Base-by-base conservation (phyloP, 805 yeast species). In the Saturnispora quitensis region DNA sequence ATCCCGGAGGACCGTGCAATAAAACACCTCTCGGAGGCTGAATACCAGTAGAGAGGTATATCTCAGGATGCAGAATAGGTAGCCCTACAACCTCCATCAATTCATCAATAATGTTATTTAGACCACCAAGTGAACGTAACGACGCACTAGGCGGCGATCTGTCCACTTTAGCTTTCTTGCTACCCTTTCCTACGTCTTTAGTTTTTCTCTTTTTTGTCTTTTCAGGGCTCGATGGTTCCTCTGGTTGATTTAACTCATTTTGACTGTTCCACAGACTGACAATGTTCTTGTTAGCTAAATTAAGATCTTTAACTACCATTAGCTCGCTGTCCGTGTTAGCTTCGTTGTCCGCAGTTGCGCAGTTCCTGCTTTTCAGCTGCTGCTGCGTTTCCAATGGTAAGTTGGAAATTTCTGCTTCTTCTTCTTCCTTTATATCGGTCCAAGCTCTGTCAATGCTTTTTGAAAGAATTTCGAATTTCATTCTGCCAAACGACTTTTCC, bases 1-100 rank as follows among this genome's bases (percentile, higher is more conserved):
- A 93, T 15, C 99, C 99, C 2, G 98, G 99, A 0, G 99, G 99
- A 0, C 99, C 99, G 66, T 91, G 96, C 12, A 91, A 68, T 15
- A 91, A 69, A n/a, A 91, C 81, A 35, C 99, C 99, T 52, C 97
- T 75, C 18, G 98, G 96, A 17, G 97, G 97, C 58, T 89, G 96
- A 13, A 90, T 90, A 25, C 98, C 98, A 0, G 96, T 84, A 7
- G 90, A 75, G 24, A 72, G 57, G 63, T 88, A 93, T 2, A 93
- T 86, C 66, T 93, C 99, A 0, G 98, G 97, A 61, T 93, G 98
- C 20, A 86, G 68, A 33, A 93, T 82, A 1, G 99, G 99, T 71
- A 91, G 73, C 1, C 95, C 97, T 1, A 93, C 85, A 38, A 89
- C 73, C 66, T 93, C 98, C 84, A 87, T 81, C 20, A 93, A 72